A percentile compares a stretch with the other conserved stretches of the same genome.
phyloP scores from a whole-genome alignment of 768 basidiomycete genomes.

The Suillus spraguei region DNA sequence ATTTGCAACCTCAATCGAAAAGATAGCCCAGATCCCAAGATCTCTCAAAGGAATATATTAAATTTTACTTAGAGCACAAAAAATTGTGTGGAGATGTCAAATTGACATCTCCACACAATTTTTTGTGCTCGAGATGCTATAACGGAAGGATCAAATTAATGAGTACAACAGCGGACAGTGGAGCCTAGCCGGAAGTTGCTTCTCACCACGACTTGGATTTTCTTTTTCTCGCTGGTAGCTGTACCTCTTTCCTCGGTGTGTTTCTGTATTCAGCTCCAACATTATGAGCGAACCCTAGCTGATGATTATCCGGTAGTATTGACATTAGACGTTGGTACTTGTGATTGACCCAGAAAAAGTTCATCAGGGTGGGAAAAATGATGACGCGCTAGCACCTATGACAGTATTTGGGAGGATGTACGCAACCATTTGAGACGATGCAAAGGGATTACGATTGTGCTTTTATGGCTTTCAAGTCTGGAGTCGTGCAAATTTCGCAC shows the following conservation, averaged over 20 bases:
- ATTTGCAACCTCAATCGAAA: not conserved
- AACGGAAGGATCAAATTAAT: not conserved
- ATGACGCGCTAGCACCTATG: conserved; percentile 83
- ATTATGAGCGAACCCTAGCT: not conserved
- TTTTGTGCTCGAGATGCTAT: too few relatives aligned
- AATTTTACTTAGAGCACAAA: not conserved
- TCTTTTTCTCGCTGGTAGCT: not conserved
- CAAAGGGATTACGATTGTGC: conserved; percentile 52
- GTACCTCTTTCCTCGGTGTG: not conserved
- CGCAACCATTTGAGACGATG: conserved; percentile 63
- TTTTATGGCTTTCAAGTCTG: not conserved
- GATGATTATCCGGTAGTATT: not conserved
- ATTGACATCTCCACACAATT: too few relatives aligned
- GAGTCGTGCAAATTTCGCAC: not conserved
- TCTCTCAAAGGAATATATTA: not conserved
- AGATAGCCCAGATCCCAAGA: not conserved
- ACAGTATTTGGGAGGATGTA: conserved; percentile 68
- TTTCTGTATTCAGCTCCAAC: not conserved
- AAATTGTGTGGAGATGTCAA: not conserved
- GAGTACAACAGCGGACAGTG: not conserved
- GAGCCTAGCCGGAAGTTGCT: not conserved
- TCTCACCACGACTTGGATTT: not conserved
- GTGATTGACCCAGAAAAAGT: conserved; percentile 25
- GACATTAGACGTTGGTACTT: not conserved
- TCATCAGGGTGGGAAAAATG: conserved; percentile 56